Percentiles rank a stretch among this genome's conserved stretches.
Evolutionary conservation across 2,329 filamentous ascomycete genomes (phyloP).

Genomic region (Cephalotrichum gorgonifer): DNA sequence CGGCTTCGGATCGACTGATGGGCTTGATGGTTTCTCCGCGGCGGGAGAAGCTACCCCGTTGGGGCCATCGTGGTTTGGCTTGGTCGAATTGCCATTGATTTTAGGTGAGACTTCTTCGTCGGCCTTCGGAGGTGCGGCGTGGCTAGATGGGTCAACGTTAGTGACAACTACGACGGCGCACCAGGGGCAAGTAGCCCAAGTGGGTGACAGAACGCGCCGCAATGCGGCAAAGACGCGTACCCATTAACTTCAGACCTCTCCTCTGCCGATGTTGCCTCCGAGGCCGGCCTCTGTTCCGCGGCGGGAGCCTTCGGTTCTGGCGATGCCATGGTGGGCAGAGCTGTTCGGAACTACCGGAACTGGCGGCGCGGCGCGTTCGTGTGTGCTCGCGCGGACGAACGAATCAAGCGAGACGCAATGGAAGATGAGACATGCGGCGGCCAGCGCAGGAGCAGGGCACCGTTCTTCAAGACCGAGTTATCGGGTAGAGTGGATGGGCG

Average conservation of each 20-base stretch:
- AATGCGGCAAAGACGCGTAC: conserved; percentile 15
- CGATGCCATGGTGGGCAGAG: conserved; percentile 41
- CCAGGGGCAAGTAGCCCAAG: not conserved
- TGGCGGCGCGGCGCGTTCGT: too few species aligned
- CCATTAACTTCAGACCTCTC: conserved; percentile 24
- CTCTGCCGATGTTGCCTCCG: conserved; percentile 17
- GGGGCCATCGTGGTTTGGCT: conserved; percentile 11
- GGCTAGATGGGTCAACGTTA: conserved; percentile 12
- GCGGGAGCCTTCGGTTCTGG: conserved; percentile 28
- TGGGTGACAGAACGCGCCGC: not conserved
- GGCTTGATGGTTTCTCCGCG: not conserved
- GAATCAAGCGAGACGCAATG: not conserved
- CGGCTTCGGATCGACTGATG: not conserved
- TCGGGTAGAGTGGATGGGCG: not conserved
- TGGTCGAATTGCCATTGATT: conserved; percentile 15
- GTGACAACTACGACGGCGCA: not conserved
- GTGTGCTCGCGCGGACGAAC: not conserved
- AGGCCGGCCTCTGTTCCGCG: conserved; percentile 36
- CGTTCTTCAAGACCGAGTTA: not conserved
- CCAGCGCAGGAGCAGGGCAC: conserved; percentile 18
- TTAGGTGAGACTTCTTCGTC: conserved; percentile 12
- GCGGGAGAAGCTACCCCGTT: conserved; percentile 13
- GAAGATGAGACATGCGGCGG: not conserved
- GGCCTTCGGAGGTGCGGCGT: conserved; percentile 10
- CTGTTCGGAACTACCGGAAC: not conserved